Evolutionary conservation across 306 rosid species (phyloP).

Genomic region (Rosa rugosa): DNA sequence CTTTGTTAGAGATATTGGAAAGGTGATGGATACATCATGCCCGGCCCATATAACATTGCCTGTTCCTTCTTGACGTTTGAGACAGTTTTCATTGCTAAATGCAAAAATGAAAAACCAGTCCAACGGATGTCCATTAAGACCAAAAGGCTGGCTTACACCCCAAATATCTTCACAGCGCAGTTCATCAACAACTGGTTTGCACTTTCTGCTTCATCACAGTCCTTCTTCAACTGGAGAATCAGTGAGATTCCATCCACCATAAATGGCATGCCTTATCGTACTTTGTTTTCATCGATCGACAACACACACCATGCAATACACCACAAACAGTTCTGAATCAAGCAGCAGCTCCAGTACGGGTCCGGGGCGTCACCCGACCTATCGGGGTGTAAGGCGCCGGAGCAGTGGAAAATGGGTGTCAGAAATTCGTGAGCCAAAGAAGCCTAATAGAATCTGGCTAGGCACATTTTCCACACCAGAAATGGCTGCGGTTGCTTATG

Average conservation of each 20-base stretch:
- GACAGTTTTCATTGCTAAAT: constrained; percentile 3
- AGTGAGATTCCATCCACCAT: constrained; percentile 26
- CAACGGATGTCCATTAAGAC: constrained; percentile 39
- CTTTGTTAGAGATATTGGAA: constrained; percentile 29
- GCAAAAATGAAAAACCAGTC: constrained; percentile 29
- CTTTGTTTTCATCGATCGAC: not conserved
- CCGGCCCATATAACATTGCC: not conserved
- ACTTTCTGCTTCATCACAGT: constrained; percentile 24
- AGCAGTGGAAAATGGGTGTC: constrained; percentile 65
- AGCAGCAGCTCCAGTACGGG: not conserved
- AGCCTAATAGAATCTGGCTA: constrained; percentile 68
- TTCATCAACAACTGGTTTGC: constrained; percentile 59
- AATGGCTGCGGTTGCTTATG: constrained; percentile 94
- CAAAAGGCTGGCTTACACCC: constrained; percentile 47
- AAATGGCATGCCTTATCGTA: constrained; percentile 41
- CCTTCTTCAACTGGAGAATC: not conserved
- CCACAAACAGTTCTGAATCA: constrained; percentile 24
- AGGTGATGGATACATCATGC: constrained; percentile 12
- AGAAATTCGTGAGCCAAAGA: constrained; percentile 51
- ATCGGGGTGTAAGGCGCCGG: constrained; percentile 51
- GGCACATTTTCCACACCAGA: constrained; percentile 87
- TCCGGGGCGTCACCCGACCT: constrained; percentile 35
- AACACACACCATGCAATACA: constrained; percentile 24
- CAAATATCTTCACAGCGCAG: constrained; percentile 30
- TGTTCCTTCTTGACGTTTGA: constrained; percentile 29